Percentiles rank a stretch among this genome's conserved stretches.
phyloP scores from a whole-genome alignment of 2,329 filamentous ascomycete species.

The Pseudocercospora vitis region DNA sequence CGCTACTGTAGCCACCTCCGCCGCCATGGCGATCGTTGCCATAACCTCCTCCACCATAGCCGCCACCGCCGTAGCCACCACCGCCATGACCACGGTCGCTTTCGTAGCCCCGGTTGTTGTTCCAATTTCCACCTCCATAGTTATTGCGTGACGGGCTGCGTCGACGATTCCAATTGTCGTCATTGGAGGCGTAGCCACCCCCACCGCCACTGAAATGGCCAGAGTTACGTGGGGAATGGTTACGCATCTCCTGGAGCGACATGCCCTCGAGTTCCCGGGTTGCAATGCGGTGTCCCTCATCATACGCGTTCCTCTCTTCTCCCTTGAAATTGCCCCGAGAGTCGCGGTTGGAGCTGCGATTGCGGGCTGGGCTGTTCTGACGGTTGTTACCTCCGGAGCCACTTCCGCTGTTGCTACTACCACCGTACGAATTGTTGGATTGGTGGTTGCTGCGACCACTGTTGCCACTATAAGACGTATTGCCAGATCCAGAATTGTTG shows the following conservation, averaged over 20 bases:
- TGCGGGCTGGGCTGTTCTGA: conserved; percentile 7
- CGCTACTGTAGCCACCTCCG: not conserved
- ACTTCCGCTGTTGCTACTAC: not conserved
- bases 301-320: conserved; percentile 15
- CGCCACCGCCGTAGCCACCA: not conserved
- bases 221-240: conserved; percentile 10
- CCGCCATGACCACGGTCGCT: conserved; percentile 6
- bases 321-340: conserved; percentile 16
- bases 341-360: conserved; percentile 15
- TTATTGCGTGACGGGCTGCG: conserved; percentile 7
- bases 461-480: conserved; percentile 2
- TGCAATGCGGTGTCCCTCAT: conserved; percentile 18
- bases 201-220: conserved; percentile 1
- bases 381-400: conserved; percentile 2
- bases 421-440: conserved; percentile 4
- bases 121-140: conserved; percentile 13
- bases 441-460: not conserved
- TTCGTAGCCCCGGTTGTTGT: conserved; percentile 14
- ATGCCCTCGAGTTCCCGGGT: conserved; percentile 11
- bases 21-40: not conserved
- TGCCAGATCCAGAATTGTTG: conserved; percentile 9
- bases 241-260: conserved; percentile 12
- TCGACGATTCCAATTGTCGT: conserved; percentile 10
- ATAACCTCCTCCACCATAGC: conserved; percentile 13
- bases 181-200: conserved; percentile 15